phyloP scores from a whole-genome alignment of 768 basidiomycete species.

The Udeniomyces megalosporus region DNA sequence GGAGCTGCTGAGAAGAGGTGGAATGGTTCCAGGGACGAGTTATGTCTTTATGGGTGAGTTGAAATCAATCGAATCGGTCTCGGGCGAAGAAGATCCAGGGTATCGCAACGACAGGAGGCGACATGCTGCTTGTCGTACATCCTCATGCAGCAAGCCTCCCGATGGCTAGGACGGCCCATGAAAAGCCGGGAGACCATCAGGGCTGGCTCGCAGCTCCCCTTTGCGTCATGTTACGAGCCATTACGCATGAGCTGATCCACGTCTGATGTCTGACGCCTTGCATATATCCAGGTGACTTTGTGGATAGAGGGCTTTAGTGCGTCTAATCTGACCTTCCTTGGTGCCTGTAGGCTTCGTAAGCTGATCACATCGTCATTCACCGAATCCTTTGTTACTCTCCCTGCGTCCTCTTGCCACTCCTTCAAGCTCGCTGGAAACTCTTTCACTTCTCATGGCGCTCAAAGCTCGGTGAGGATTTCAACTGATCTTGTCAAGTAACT shows the following conservation, averaged over 20 bases:
- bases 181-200: no score
- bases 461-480: conserved; percentile 53
- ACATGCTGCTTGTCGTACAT: no score
- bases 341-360: neutral
- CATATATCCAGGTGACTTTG: conserved; percentile 84
- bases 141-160: neutral
- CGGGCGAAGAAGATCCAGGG: neutral
- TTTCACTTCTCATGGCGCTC: conserved; percentile 68
- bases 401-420: neutral
- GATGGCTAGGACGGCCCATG: neutral
- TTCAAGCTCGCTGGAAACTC: conserved; percentile 64
- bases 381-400: neutral
- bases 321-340: neutral
- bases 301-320: conserved; percentile 79
- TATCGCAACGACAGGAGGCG: no score
- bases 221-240: neutral
- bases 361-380: neutral
- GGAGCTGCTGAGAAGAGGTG: conserved; percentile 37
- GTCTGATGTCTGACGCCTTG: neutral
- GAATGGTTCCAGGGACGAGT: conserved; percentile 13
- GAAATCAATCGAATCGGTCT: neutral
- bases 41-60: conserved; percentile 16
- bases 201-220: neutral
- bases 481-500: neutral
- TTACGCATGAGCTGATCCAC: neutral